Conservation (phyloP, 1,139 yeast species). For the Zygosaccharomyces sapae region DNA sequence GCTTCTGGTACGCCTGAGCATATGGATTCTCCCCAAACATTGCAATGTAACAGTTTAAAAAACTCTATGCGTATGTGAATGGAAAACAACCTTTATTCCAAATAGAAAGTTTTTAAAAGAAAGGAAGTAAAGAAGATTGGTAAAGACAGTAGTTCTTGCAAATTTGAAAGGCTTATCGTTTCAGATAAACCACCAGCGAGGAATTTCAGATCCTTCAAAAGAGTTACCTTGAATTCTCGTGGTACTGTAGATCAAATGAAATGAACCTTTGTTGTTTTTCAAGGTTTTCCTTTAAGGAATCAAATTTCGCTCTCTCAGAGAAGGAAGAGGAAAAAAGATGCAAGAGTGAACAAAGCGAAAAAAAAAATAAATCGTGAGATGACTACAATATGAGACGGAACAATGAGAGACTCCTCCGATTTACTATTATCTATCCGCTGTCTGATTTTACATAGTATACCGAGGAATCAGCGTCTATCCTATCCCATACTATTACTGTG, state of each 20-base stretch:
- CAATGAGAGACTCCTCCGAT: too few relatives aligned
- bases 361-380: not conserved
- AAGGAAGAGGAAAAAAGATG: constrained; percentile 1
- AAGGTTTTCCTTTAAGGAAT: constrained; percentile 4
- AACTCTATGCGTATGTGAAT: not conserved
- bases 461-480: too few relatives aligned
- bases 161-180: not conserved
- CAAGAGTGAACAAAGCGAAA: not conserved
- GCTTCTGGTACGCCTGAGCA: constrained; percentile 1
- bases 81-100: not conserved
- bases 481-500: too few relatives aligned
- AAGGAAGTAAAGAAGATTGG: not conserved
- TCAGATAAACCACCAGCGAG: not conserved
- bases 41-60: not conserved
- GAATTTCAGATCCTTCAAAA: not conserved
- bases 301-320: not conserved
- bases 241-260: not conserved
- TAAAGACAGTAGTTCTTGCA: not conserved
- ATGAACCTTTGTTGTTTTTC: not conserved
- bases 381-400: too few relatives aligned
- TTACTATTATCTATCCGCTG: too few relatives aligned
- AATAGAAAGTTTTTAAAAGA: not conserved
- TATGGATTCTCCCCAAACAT: constrained; percentile 6
- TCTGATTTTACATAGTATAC: too few relatives aligned
- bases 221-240: too few relatives aligned